A percentile compares a stretch with the other conserved stretches of the same genome.
Evolutionary conservation across 2,329 filamentous ascomycete species (phyloP).

Genomic region (Curvularia spicifera): DNA sequence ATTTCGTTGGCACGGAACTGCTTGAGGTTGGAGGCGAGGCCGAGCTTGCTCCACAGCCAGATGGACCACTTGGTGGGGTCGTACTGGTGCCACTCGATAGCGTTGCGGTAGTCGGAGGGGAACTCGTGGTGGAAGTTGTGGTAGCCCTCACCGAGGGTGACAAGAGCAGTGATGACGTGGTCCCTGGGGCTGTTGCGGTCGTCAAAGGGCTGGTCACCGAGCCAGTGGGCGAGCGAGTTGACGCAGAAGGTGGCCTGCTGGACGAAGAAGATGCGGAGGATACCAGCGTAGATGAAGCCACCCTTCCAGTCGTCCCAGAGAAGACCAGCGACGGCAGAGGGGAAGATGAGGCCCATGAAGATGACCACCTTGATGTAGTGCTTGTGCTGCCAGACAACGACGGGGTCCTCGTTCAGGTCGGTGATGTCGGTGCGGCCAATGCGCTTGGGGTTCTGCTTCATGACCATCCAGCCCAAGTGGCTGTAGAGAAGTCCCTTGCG

Average conservation of each 20-base stretch:
- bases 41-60: constrained; percentile 53
- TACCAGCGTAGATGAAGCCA: constrained; percentile 60
- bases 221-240: constrained; percentile 62
- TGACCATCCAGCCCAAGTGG: constrained; percentile 61
- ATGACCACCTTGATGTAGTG: constrained; percentile 58
- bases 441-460: constrained; percentile 62
- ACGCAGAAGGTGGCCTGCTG: constrained; percentile 63
- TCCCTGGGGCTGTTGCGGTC: constrained; percentile 54
- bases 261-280: constrained; percentile 60
- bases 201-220: constrained; percentile 56
- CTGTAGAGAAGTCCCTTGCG: constrained; percentile 60
- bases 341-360: constrained; percentile 57
- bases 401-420: constrained; percentile 59
- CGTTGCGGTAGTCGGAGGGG: constrained; percentile 54
- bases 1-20: constrained; percentile 55
- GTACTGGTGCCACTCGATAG: constrained; percentile 52
- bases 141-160: constrained; percentile 54
- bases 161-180: constrained; percentile 52
- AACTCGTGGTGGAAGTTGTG: constrained; percentile 57
- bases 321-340: constrained; percentile 56
- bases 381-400: constrained; percentile 59
- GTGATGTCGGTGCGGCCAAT: constrained; percentile 60
- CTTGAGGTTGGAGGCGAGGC: constrained; percentile 53
- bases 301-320: constrained; percentile 59
- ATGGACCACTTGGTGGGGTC: constrained; percentile 56